phyloP scores from a whole-genome alignment of 2,329 filamentous ascomycete species.

The Incumbomyces delicatus region DNA sequence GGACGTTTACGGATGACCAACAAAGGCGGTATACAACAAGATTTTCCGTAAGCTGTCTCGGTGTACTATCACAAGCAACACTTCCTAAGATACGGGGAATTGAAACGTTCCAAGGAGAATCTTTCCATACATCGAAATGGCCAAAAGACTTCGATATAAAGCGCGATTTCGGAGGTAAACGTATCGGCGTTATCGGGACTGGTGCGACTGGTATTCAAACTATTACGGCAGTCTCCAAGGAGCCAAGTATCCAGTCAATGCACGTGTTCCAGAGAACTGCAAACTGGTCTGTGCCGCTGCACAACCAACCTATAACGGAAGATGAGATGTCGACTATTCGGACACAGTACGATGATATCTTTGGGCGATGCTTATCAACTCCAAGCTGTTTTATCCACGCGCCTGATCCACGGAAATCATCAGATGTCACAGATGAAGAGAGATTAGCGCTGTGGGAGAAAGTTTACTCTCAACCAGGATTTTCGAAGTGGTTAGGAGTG shows the following conservation, averaged over 20 bases:
- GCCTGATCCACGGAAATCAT: slow-evolving; percentile 14
- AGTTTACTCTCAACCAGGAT: slow-evolving; percentile 44
- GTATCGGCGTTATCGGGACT: slow-evolving; percentile 36
- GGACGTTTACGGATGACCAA: slow-evolving; percentile 11
- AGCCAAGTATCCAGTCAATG: slow-evolving; percentile 28
- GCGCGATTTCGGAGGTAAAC: slow-evolving; percentile 30
- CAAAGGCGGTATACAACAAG: slow-evolving; percentile 9
- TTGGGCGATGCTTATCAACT: slow-evolving; percentile 7
- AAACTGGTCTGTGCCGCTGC: slow-evolving; percentile 22
- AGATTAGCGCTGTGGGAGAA: slow-evolving; percentile 39
- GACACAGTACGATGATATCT: slow-evolving; percentile 4
- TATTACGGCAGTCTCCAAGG: slow-evolving; percentile 30
- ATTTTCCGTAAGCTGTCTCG: slow-evolving; percentile 13
- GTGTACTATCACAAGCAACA: slow-evolving; percentile 14
- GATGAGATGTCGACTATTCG: too few species aligned
- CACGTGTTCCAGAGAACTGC: slow-evolving; percentile 37
- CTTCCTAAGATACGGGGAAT: slow-evolving; percentile 22
- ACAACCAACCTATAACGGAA: slow-evolving; percentile 24
- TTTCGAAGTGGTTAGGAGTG: slow-evolving; percentile 41
- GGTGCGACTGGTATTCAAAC: slow-evolving; percentile 35
- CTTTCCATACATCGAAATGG: slow-evolving; percentile 23
- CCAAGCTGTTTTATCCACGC: slow-evolving; percentile 7
- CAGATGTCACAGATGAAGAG: slow-evolving; percentile 9
- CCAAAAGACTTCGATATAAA: slow-evolving; percentile 25
- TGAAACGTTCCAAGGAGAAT: slow-evolving; percentile 17